Base-by-base conservation (phyloP, 257 asterid genomes). In the Oldenlandia corymbosa region DNA sequence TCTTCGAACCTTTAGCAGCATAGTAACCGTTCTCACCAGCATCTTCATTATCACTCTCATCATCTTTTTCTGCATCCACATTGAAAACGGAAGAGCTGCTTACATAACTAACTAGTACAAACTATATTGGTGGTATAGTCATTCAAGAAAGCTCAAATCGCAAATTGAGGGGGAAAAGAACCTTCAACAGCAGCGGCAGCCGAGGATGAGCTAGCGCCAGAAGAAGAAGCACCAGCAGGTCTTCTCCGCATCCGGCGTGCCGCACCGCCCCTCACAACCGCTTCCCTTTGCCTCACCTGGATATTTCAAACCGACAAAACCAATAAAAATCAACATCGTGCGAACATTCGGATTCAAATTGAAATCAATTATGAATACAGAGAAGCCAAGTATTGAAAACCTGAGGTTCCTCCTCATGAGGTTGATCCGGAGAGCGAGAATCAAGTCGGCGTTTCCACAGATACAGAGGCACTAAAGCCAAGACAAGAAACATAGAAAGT, bases 1-100 rank as follows among this genome's bases (percentile, higher is more conserved):
- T 93, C 83, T 68, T 90, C 27, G 88, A 81, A 37, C 74, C 85
- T 76, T 75, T 87, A 49, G 88, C 84, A 73, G 81, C 53, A 62
- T 79, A 72, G 48, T 79, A 31, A 49, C 86, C 99, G 37, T 87
- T 90, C 45, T 67, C 97, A 54, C 67, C 85, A 42, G 39, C 95
- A 69, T 89, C 95, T 69, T 92, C 97, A 43, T 85, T 95, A 57
- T 90, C 99, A 70, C 95, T 90, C 73, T 62, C 99, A 73, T 79
- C 96, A 52, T 6, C 63, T 65, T 62, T 47, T 74, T 74, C 96
- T 91, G 85, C 66, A 75, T 57, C 68, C 75, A 77, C 36, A 18
- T 23, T 61, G 27, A 37, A 45, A 60, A 51, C 27, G 20, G 43
- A 61, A 52, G 17, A 7, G 23, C 26, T 5, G 11, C 18, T 24